Evolutionary conservation across 2,329 filamentous ascomycete genomes (phyloP).

Genomic region (Neonectria magnoliae): DNA sequence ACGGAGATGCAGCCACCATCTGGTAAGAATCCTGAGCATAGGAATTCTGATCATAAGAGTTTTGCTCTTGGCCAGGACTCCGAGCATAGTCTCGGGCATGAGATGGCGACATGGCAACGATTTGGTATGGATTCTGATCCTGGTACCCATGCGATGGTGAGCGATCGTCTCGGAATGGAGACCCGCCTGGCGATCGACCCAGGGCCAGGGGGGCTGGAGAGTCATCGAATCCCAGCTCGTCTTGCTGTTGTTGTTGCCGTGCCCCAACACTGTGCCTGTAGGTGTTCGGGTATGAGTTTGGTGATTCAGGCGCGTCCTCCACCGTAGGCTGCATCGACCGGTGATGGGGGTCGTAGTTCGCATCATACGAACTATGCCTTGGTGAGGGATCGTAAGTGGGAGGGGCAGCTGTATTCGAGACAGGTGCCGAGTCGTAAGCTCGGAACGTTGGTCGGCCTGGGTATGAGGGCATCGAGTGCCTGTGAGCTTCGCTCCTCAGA

Average conservation of each 20-base stretch:
- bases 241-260: conserved; percentile 37
- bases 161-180: conserved; percentile 36
- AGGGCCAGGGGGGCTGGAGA: conserved; percentile 57
- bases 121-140: conserved; percentile 37
- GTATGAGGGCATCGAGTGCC: conserved; percentile 61
- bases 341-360: conserved; percentile 56
- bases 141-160: conserved; percentile 39
- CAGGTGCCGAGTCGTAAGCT: conserved; percentile 59
- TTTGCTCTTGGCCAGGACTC: not conserved
- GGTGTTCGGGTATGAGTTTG: conserved; percentile 43
- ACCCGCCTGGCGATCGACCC: conserved; percentile 44
- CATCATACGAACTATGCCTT: conserved; percentile 63
- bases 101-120: conserved; percentile 15
- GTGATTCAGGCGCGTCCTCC: conserved; percentile 70
- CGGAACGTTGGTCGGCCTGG: conserved; percentile 65
- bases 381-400: conserved; percentile 52
- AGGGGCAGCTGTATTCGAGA: conserved; percentile 42
- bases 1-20: conserved; percentile 43
- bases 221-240: conserved; percentile 53
- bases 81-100: conserved; percentile 8
- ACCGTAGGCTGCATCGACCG: conserved; percentile 70
- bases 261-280: conserved; percentile 35
- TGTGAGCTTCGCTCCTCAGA: conserved; percentile 65
- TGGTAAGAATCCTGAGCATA: not conserved
- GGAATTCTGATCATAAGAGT: conserved; percentile 12